A percentile compares a stretch with the other conserved stretches of the same genome.
Conservation (phyloP, 345 rosid species). For the Punica granatum region DNA sequence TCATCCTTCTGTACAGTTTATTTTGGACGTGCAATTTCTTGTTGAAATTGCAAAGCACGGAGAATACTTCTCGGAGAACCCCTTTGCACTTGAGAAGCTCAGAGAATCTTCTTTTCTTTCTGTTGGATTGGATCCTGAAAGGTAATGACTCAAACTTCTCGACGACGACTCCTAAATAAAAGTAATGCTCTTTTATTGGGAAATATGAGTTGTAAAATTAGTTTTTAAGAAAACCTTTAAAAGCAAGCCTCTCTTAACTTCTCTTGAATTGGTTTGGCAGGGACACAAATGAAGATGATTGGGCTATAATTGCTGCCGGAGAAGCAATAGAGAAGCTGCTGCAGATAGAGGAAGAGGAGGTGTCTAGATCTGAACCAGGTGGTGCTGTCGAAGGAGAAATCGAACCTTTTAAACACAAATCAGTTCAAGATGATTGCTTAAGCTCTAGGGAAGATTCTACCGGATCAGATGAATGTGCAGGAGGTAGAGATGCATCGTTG, state of each 20-base stretch:
- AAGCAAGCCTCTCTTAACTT: not conserved
- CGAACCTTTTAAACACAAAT: not conserved
- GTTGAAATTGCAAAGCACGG: slow-evolving; percentile 29
- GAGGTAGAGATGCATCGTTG: not conserved
- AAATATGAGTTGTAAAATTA: not conserved
- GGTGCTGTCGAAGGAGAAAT: not conserved
- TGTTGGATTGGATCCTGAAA: slow-evolving; percentile 36
- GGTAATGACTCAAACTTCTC: slow-evolving; percentile 22
- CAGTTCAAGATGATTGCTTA: not conserved
- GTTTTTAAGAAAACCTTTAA: not conserved
- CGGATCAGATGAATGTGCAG: not conserved
- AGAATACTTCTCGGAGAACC: slow-evolving; percentile 35
- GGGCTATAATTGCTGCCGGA: slow-evolving; percentile 31
- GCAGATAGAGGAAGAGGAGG: slow-evolving; percentile 7
- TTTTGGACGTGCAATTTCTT: slow-evolving; percentile 43
- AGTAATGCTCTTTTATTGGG: not conserved
- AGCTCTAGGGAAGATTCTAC: not conserved
- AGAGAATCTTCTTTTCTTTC: slow-evolving; percentile 31
- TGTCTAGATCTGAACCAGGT: not conserved
- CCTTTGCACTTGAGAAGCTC: slow-evolving; percentile 25
- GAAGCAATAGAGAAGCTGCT: slow-evolving; percentile 27
- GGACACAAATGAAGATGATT: slow-evolving; percentile 14
- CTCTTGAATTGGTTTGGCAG: slow-evolving; percentile 14
- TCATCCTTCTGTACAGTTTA: slow-evolving; percentile 24
- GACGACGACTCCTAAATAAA: not conserved